phyloP scores from a whole-genome alignment of 768 basidiomycete species.

The Phylloporus rhodoxanthus region DNA sequence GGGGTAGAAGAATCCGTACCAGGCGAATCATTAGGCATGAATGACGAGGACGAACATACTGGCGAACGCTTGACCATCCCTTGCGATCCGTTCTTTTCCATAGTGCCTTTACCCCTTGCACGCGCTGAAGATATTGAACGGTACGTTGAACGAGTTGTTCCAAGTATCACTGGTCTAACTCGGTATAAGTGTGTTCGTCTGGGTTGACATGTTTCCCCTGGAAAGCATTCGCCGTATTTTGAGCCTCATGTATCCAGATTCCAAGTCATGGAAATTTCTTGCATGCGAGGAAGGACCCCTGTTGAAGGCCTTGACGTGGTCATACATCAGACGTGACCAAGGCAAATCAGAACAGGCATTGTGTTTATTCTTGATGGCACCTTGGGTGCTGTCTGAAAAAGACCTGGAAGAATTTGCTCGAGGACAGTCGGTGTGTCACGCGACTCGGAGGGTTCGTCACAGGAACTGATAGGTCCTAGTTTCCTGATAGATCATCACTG shows the following conservation, averaged over 20 bases:
- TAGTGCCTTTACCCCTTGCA: slow-evolving; percentile 31
- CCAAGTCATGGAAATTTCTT: slow-evolving; percentile 28
- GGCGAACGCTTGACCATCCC: slow-evolving; percentile 42
- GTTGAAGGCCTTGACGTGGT: slow-evolving; percentile 29
- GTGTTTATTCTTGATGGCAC: slow-evolving; percentile 33
- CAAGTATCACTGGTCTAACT: not conserved
- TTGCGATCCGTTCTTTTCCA: slow-evolving; percentile 35
- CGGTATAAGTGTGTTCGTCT: slow-evolving; percentile 37
- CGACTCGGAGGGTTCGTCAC: not conserved
- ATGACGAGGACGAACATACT: slow-evolving; percentile 35
- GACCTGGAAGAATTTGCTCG: slow-evolving; percentile 33
- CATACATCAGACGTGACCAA: slow-evolving; percentile 8
- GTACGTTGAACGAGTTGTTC: slow-evolving; percentile 26
- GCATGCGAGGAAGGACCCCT: slow-evolving; percentile 16
- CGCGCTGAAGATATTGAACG: slow-evolving; percentile 39
- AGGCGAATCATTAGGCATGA: slow-evolving; percentile 27
- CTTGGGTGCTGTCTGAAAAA: slow-evolving; percentile 33
- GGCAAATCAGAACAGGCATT: slow-evolving; percentile 17
- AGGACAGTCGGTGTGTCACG: slow-evolving; percentile 18
- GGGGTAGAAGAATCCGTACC: slow-evolving; percentile 39
- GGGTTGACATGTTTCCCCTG: slow-evolving; percentile 49
- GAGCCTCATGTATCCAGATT: slow-evolving; percentile 28
- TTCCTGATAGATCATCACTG: slow-evolving; percentile 14
- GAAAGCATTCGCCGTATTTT: slow-evolving; percentile 43
- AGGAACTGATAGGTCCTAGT: slow-evolving; percentile 9